A percentile compares a stretch with the other conserved stretches of the same genome.
phyloP scores from a whole-genome alignment of 176 grass and related monocot genomes.

The Carex myosuroides region DNA sequence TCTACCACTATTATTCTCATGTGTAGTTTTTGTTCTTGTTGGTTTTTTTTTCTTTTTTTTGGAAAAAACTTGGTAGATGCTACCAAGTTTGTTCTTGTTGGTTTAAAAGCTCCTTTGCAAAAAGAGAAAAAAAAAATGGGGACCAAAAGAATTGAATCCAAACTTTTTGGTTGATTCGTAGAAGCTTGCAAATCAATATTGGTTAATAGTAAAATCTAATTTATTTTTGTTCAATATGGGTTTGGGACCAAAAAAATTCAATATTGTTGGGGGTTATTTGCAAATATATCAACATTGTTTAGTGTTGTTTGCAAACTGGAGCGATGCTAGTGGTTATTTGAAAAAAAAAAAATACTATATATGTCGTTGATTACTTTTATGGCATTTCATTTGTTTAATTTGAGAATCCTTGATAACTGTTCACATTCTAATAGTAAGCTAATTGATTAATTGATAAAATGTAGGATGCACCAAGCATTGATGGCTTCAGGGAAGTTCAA shows the following conservation, averaged over 20 bases:
- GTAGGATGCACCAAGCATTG: conserved; percentile 94
- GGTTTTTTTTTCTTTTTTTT: neutral
- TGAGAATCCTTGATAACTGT: neutral
- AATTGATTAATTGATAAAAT: conserved; percentile 1
- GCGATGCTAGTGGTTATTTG: neutral
- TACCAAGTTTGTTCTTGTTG: neutral
- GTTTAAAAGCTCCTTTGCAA: neutral
- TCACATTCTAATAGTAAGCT: neutral
- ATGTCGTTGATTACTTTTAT: neutral
- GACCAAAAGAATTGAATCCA: neutral
- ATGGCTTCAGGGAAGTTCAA: conserved; percentile 28
- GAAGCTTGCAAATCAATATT: neutral
- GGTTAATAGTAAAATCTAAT: neutral
- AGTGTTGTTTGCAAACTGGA: neutral
- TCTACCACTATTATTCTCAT: neutral
- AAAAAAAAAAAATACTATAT: neutral
- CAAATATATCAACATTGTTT: neutral
- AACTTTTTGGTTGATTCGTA: neutral
- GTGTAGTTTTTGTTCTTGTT: neutral
- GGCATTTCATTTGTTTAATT: neutral
- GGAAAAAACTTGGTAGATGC: too few species aligned
- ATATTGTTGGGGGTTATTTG: neutral
- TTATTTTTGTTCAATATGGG: conserved; percentile 3
- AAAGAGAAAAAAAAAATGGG: too few species aligned
- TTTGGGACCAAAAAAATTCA: neutral